Conservation (phyloP, 495 filamentous ascomycete genomes). For the Achaetomiella virescens region DNA sequence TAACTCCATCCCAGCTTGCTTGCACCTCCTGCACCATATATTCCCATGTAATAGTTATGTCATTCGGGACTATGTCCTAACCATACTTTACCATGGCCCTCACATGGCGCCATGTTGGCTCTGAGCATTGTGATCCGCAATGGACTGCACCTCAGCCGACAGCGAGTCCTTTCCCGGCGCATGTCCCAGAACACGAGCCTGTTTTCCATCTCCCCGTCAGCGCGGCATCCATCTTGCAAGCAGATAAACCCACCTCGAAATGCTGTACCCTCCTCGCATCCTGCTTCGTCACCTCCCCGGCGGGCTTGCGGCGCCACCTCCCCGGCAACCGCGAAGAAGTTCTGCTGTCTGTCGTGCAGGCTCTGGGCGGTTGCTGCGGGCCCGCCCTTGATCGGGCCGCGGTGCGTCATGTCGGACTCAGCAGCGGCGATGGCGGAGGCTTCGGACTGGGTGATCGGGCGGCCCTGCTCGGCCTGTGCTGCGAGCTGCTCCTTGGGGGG, state of each 20-base stretch:
- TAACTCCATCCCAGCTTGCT: no score
- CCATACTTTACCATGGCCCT: no score
- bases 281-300: conserved; percentile 22
- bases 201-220: background rate
- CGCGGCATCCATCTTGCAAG: background rate
- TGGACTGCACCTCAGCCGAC: conserved; percentile 26
- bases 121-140: conserved; percentile 26
- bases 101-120: background rate
- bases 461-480: conserved; percentile 18
- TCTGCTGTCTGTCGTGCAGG: conserved; percentile 28
- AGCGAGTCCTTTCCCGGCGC: conserved; percentile 24
- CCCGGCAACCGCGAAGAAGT: conserved; percentile 25
- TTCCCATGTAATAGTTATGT: no score
- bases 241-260: conserved; percentile 23
- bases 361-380: conserved; percentile 25
- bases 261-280: conserved; percentile 27
- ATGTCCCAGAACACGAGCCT: conserved; percentile 24
- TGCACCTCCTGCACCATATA: no score
- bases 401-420: conserved; percentile 24
- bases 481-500: conserved; percentile 22
- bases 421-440: conserved; percentile 18
- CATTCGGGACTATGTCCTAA: no score
- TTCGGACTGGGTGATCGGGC: conserved; percentile 21
- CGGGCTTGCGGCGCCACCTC: conserved; percentile 29
- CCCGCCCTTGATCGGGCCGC: conserved; percentile 24